Base-by-base conservation (phyloP, 129 eudicot genomes). In the Arctium minus region DNA sequence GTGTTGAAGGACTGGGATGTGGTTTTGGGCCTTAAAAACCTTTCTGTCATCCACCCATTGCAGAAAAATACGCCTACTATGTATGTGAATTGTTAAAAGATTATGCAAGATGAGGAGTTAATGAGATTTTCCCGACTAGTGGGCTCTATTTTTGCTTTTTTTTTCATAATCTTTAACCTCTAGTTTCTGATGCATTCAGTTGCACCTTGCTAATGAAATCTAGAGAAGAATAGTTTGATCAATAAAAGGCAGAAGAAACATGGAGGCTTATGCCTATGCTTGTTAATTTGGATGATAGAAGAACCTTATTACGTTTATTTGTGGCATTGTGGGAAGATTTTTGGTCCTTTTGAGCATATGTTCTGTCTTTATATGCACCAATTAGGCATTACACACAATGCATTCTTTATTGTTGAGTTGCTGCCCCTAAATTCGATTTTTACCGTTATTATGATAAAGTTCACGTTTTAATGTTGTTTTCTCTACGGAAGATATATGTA, bases 391-490 rank as follows among this genome's bases (percentile, higher is more conserved):
- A 53, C 65, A 53, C 13, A 4, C 13, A 2, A 53, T 56, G 67
- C 67, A 13, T 13, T 56, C 22, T 56, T 56, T 56, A n/a, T 17
- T 56, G 67, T 56, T 56, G 67, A 56, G 67, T 56, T 56, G 18
- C n/a, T 56, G 67, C 67, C 67, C 27, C 67, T n/a, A 13, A 56
- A 56, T 62, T 62, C 10, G 70, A 64, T 64, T 5, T 64, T 64
- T 64, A 1, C 12, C 8, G 65, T 27, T 76, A 50, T 33, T 56
- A 72, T 75, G 83, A 31, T 70, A 17, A 46, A 46, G 69, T 44
- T 80, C 46, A 50, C 35, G 39, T 18, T 77, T 77, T 77, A 56
- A 64, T 64, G 70, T 64, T 64, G 31, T n/a, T n/a, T 64, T 64
- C 33, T 60, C 29, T 60, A 3, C 2, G 68, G 7, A 56, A 56